Conservation (phyloP, 805 yeast species). For the Diddensiella caesifluorescens region DNA sequence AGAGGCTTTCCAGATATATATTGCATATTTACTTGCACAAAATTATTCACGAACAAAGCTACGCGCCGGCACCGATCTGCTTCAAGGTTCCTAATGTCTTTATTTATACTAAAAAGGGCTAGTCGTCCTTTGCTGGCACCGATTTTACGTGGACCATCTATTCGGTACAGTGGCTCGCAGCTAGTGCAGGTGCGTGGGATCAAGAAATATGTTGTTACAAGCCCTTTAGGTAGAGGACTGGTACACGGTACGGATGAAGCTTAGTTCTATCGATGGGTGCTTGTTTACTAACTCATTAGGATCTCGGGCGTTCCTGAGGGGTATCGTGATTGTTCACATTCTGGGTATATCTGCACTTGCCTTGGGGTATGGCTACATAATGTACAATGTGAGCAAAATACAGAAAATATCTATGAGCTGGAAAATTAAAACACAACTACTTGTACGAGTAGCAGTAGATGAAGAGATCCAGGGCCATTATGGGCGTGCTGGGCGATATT, state of each 20-base stretch:
- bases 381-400: constrained; percentile 8
- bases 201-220: background rate
- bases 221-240: background rate
- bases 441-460: constrained; percentile 18
- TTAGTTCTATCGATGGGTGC: no score
- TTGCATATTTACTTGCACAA: no score
- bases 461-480: constrained; percentile 15
- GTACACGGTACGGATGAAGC: background rate
- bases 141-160: constrained; percentile 4
- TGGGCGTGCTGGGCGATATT: constrained; percentile 17
- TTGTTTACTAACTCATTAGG: no score
- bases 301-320: background rate
- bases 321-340: background rate
- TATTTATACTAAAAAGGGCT: no score
- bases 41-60: no score
- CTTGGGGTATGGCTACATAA: background rate
- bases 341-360: background rate
- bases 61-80: no score
- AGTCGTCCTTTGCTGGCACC: no score
- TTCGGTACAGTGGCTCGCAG: background rate
- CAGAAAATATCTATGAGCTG: constrained; percentile 23
- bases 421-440: constrained; percentile 15
- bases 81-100: no score
- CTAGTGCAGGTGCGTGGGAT: no score
- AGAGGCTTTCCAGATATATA: no score